Conservation (phyloP, 2,329 filamentous ascomycete species). For the Colletotrichum trifolii region DNA sequence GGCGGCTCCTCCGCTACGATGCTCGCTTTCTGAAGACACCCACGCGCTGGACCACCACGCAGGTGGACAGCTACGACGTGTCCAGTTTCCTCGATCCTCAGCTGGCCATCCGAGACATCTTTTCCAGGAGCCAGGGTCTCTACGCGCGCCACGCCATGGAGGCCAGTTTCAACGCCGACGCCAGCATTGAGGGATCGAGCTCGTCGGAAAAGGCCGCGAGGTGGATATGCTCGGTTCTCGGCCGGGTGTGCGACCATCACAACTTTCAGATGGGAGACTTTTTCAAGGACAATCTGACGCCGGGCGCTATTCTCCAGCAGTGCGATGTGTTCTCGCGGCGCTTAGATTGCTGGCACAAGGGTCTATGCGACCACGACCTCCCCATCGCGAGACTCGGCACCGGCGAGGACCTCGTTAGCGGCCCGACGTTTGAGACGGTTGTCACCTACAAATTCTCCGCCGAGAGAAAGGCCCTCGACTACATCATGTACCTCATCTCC, state of each 20-base stretch:
- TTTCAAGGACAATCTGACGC: conserved; percentile 9
- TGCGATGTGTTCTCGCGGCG: conserved; percentile 13
- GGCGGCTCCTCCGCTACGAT: conserved; percentile 29
- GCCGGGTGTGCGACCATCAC: conserved; percentile 7
- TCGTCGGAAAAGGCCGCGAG: conserved; percentile 25
- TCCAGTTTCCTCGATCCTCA: conserved; percentile 24
- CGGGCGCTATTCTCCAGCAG: conserved; percentile 6
- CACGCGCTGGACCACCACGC: conserved; percentile 2
- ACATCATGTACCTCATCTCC: conserved; percentile 18
- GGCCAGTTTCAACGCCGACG: conserved; percentile 8
- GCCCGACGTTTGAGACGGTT: conserved; percentile 19
- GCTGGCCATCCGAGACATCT: conserved; percentile 21
- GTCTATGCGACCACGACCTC: conserved; percentile 18
- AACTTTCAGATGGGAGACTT: conserved; percentile 21
- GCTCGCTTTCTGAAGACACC: conserved; percentile 9
- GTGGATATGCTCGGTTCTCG: conserved; percentile 18
- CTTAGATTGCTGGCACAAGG: conserved; percentile 19
- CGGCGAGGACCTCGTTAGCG: conserved; percentile 11
- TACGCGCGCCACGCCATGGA: conserved; percentile 18
- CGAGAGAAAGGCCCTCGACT: conserved; percentile 13
- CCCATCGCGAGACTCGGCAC: conserved; percentile 10
- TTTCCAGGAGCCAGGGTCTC: conserved; percentile 3
- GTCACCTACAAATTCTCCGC: conserved; percentile 16
- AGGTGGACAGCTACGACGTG: conserved; percentile 15
- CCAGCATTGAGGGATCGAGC: background rate